Conservation (phyloP, 2,329 filamentous ascomycete species). For the Colletotrichum phormii region DNA sequence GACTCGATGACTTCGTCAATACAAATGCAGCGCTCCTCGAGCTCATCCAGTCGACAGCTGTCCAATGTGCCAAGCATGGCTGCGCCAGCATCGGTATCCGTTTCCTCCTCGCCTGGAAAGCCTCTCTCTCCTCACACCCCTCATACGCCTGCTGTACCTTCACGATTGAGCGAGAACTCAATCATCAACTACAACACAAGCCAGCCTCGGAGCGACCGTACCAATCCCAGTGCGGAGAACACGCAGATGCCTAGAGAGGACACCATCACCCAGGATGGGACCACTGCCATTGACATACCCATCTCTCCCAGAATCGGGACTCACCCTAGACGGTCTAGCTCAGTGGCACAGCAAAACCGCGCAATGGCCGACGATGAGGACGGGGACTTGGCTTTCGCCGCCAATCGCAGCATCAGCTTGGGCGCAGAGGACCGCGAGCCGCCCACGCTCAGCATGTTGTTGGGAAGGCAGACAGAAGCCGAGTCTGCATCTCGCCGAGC, state of each 20-base stretch:
- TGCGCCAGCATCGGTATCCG: conserved; percentile 82
- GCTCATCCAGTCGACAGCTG: conserved; percentile 73
- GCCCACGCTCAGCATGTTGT: conserved; percentile 72
- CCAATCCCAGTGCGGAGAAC: conserved; percentile 41
- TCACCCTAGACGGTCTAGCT: conserved; percentile 74
- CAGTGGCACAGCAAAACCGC: conserved; percentile 73
- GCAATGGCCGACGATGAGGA: conserved; percentile 68
- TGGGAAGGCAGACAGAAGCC: conserved; percentile 59
- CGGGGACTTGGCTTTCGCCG: conserved; percentile 68
- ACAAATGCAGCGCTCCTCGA: conserved; percentile 84
- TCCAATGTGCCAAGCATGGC: conserved; percentile 72
- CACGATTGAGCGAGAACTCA: conserved; percentile 90
- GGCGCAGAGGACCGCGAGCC: conserved; percentile 74
- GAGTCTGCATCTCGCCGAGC: conserved; percentile 41
- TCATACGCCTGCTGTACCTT: conserved; percentile 93
- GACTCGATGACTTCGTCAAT: conserved; percentile 94
- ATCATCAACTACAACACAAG: conserved; percentile 74
- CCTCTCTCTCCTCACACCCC: conserved; percentile 90
- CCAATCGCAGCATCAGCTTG: conserved; percentile 75
- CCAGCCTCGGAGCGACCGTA: conserved; percentile 43
- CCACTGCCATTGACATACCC: conserved; percentile 79
- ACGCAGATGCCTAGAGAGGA: conserved; percentile 48
- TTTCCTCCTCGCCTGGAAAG: conserved; percentile 90
- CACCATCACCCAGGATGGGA: conserved; percentile 62
- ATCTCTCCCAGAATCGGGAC: conserved; percentile 72